A percentile compares a stretch with the other conserved stretches of the same genome.
Evolutionary conservation across 2,329 filamentous ascomycete genomes (phyloP).

Genomic region (Ophiostoma ulmi): DNA sequence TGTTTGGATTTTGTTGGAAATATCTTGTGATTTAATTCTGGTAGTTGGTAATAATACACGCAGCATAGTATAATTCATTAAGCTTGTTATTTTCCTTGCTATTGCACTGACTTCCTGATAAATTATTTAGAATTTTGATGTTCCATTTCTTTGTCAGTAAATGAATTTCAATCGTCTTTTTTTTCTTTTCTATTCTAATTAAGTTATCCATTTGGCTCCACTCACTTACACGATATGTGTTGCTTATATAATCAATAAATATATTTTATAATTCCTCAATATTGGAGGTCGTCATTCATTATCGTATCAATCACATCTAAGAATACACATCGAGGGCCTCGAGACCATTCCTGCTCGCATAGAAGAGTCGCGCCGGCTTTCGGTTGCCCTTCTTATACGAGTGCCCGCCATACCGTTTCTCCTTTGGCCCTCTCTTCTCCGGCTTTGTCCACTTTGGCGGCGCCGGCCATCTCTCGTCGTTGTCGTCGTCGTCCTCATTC

Average conservation of each 20-base stretch:
- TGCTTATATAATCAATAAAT: background rate
- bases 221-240: background rate
- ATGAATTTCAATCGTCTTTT: background rate
- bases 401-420: background rate
- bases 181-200: background rate
- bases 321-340: background rate
- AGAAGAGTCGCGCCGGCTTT: background rate
- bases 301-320: background rate
- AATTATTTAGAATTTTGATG: background rate
- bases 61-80: too few species aligned
- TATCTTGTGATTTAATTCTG: too few species aligned
- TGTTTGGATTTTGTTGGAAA: too few species aligned
- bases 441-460: background rate
- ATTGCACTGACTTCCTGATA: background rate
- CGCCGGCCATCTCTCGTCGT: background rate
- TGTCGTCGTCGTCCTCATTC: background rate
- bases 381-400: constrained; percentile 3
- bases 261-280: background rate
- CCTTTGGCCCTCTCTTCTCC: background rate
- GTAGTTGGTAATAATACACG: too few species aligned
- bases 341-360: background rate
- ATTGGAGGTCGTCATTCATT: background rate
- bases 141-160: background rate
- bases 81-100: too few species aligned
- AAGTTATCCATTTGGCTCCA: background rate